These are phyloP conservation scores for Drechslerella stenobrocha DNA, from an alignment of 2,329 filamentous ascomycete species.

Conservation along the genomic window DNA sequence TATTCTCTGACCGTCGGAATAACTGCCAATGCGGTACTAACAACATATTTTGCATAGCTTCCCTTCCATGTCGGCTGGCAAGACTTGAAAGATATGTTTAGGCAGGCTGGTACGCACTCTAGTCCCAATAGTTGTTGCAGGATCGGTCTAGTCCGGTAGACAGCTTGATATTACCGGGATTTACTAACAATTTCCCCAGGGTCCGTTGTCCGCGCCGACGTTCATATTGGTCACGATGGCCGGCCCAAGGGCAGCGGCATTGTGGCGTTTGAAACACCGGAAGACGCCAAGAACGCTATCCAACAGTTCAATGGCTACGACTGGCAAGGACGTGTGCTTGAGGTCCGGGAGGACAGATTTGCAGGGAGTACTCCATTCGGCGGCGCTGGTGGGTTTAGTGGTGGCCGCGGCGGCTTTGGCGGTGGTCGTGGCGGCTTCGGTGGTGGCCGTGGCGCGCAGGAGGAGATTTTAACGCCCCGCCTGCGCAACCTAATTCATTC, in stretches of 20 bases:
- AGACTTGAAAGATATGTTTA: slow-evolving; percentile 97
- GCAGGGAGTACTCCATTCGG: slow-evolving; percentile 64
- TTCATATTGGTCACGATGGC: slow-evolving; percentile 87
- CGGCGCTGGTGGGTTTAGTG: slow-evolving; percentile 58
- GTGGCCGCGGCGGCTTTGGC: slow-evolving; percentile 56
- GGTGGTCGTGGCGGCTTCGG: slow-evolving; percentile 52
- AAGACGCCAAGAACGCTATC: slow-evolving; percentile 94
- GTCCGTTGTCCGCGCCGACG: slow-evolving; percentile 88
- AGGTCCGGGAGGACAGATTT: slow-evolving; percentile 95
- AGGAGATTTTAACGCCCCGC: slow-evolving; percentile 60
- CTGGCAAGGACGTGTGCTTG: slow-evolving; percentile 90
- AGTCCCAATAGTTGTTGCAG: slow-evolving; percentile 10
- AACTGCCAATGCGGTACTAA: neutral
- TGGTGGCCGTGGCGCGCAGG: slow-evolving; percentile 60
- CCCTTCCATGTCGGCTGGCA: slow-evolving; percentile 98
- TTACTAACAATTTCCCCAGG: slow-evolving; percentile 59
- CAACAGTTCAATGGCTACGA: slow-evolving; percentile 98
- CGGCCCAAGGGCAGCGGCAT: slow-evolving; percentile 96
- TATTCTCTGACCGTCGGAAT: slow-evolving; percentile 35
- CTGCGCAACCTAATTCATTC: slow-evolving; percentile 77
- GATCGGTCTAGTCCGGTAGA: neutral
- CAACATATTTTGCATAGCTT: slow-evolving; percentile 64
- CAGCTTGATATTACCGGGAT: neutral
- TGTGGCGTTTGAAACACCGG: slow-evolving; percentile 90
- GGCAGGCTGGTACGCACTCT: slow-evolving; percentile 81